Percentiles rank a stretch among this genome's conserved stretches.
These are phyloP conservation scores for Lithohypha guttulata DNA, from an alignment of 2,329 filamentous ascomycete genomes.

Conservation along the genomic window DNA sequence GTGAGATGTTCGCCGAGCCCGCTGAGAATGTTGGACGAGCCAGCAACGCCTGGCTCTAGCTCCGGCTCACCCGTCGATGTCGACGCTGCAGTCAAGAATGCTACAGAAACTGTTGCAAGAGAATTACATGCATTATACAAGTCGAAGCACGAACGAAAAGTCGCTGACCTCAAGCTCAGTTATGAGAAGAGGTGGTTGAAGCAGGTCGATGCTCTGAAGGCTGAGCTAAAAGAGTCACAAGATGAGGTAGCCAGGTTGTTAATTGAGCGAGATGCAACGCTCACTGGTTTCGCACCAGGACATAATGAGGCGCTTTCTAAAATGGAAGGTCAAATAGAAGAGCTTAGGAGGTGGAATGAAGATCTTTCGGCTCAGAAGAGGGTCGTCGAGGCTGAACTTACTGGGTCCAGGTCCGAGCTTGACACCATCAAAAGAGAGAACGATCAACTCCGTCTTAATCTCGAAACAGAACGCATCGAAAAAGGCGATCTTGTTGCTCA, in stretches of 20 bases:
- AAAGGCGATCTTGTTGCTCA: conserved; percentile 39
- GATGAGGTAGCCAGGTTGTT: conserved; percentile 67
- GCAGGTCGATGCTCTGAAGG: conserved; percentile 68
- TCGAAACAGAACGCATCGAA: conserved; percentile 41
- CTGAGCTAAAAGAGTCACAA: conserved; percentile 55
- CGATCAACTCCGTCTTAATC: conserved; percentile 48
- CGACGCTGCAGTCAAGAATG: conserved; percentile 19
- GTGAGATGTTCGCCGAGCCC: conserved; percentile 25
- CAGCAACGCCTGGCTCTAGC: neutral
- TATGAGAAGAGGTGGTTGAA: conserved; percentile 86
- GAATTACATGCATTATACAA: conserved; percentile 93
- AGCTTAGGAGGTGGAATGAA: conserved; percentile 39
- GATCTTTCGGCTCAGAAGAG: conserved; percentile 56
- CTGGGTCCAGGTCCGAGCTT: conserved; percentile 64
- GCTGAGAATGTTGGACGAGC: conserved; percentile 20
- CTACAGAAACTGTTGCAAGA: conserved; percentile 34
- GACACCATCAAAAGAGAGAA: conserved; percentile 60
- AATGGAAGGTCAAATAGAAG: conserved; percentile 35
- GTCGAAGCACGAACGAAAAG: conserved; percentile 93
- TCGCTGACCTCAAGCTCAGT: conserved; percentile 69
- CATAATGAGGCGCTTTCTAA: conserved; percentile 25
- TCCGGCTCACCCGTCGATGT: conserved; percentile 29
- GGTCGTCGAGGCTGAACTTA: conserved; percentile 61
- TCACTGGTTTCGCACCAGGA: conserved; percentile 43
- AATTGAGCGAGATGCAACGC: conserved; percentile 53